Base-by-base conservation (phyloP, 495 filamentous ascomycete species). In the Hypoxylon intermedium region DNA sequence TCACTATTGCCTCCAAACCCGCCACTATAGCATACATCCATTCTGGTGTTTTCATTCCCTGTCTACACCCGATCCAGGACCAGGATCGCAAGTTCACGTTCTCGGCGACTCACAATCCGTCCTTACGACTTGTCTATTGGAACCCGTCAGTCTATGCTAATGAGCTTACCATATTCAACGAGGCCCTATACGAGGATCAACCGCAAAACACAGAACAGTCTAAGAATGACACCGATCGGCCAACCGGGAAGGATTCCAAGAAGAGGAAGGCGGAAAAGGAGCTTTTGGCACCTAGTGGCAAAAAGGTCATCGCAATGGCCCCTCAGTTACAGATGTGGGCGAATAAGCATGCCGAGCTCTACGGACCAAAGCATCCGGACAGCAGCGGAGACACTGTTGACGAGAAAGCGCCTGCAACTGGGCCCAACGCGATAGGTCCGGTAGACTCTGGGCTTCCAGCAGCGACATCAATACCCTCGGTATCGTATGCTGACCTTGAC, bases 261-360 rank as follows among this genome's bases (percentile, higher is more conserved):
- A 93, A 91, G 69, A 78, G 85, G 61, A 94, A 89, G 65, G 83
- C 73, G 13, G 77, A 81, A 18, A 79, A 77, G 50, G 74, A 77
- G 12, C 77, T 61, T 23, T 67, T 71, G 13, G 76, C 73, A 3
- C 59, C 79, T n/a, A 82, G 80, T 58, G 83, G 82, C 45, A 84
- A 84, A 47, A 81, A 77, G 63, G 71, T 74, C 40, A 72, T 78
- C 36, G 73, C 77, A 16, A 82, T 83, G 72, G 81, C 79, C 37
- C 80, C 81, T 2, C 89, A 95, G 64, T 79, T 97, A 28, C 88
- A 94, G 73, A 89, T 92, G 72, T 97, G 92, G 92, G 85, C 87
- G 46, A 88, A 93, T 65, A 89, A 90, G 20, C 89, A 91, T 65
- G 90, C 89, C 0, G 91, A 97, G 68, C 77, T 97, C 33, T 91